These are phyloP conservation scores for Phalaenopsis equestris DNA, from an alignment of 106 monocot genomes.

Conservation along the genomic window DNA sequence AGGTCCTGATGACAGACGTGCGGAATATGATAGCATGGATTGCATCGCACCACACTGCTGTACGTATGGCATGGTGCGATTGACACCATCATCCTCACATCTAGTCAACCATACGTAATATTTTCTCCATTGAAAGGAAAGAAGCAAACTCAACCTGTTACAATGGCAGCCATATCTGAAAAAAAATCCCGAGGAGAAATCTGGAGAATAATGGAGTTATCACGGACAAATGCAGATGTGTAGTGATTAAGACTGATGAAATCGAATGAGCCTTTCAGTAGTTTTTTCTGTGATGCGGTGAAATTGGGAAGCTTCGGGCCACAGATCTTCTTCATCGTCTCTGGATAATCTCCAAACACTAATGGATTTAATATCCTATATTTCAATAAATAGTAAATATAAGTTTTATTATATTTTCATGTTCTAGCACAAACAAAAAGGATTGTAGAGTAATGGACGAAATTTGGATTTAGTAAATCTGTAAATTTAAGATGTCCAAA, in stretches of 20 bases:
- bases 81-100: too few species aligned
- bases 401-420: not conserved
- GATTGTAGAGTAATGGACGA: too few species aligned
- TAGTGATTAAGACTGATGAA: constrained; percentile 42
- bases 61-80: too few species aligned
- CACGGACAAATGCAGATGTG: constrained; percentile 19
- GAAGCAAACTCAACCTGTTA: constrained; percentile 17
- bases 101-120: too few species aligned
- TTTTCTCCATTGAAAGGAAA: not conserved
- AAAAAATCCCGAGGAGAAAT: constrained; percentile 9
- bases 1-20: too few species aligned
- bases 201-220: not conserved
- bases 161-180: constrained; percentile 18
- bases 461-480: too few species aligned
- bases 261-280: constrained; percentile 38
- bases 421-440: not conserved
- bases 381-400: not conserved
- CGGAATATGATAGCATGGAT: too few species aligned
- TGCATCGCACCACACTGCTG: too few species aligned
- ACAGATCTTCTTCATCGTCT: constrained; percentile 36
- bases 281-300: constrained; percentile 12
- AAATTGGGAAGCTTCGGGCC: constrained; percentile 28
- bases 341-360: constrained; percentile 38
- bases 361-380: constrained; percentile 29
- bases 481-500: too few species aligned